Evolutionary conservation across 2,329 filamentous ascomycete species (phyloP).

Genomic region (Beauveria caledonica): DNA sequence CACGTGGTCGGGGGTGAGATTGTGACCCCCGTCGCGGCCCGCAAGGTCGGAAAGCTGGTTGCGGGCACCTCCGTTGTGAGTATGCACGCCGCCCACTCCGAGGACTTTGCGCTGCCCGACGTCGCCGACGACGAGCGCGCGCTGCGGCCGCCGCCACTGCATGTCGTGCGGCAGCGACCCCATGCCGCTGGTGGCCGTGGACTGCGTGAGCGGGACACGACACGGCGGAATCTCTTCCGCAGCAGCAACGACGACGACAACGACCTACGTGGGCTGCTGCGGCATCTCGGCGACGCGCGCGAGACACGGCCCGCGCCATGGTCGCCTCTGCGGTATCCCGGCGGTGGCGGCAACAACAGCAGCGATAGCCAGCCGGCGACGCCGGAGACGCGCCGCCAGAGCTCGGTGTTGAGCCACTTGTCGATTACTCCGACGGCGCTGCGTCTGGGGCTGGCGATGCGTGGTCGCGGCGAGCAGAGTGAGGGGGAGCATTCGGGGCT

Average conservation of each 20-base stretch:
- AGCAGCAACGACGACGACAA: neutral
- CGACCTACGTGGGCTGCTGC: neutral
- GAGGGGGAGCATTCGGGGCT: neutral
- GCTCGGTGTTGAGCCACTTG: neutral
- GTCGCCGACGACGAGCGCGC: slow-evolving; percentile 5
- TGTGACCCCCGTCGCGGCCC: neutral
- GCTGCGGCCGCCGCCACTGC: slow-evolving; percentile 1
- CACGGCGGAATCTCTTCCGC: slow-evolving; percentile 2
- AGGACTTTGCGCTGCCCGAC: slow-evolving; percentile 7
- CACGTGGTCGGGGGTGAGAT: neutral
- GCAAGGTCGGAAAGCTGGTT: neutral
- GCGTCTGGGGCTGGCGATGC: neutral
- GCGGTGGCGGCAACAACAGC: neutral
- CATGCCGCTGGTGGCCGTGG: neutral
- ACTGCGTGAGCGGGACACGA: slow-evolving; percentile 5
- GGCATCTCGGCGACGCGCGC: neutral
- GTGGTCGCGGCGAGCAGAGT: neutral
- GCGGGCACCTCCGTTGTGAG: neutral
- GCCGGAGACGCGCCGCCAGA: neutral
- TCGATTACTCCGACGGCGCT: neutral
- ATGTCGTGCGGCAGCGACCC: neutral
- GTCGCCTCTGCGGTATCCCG: neutral
- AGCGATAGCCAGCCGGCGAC: neutral
- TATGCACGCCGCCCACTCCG: neutral
- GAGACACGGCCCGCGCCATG: neutral